Evolutionary conservation across 352 stramenopile genomes (phyloP).

Genomic region (Pythium phragmitis): DNA sequence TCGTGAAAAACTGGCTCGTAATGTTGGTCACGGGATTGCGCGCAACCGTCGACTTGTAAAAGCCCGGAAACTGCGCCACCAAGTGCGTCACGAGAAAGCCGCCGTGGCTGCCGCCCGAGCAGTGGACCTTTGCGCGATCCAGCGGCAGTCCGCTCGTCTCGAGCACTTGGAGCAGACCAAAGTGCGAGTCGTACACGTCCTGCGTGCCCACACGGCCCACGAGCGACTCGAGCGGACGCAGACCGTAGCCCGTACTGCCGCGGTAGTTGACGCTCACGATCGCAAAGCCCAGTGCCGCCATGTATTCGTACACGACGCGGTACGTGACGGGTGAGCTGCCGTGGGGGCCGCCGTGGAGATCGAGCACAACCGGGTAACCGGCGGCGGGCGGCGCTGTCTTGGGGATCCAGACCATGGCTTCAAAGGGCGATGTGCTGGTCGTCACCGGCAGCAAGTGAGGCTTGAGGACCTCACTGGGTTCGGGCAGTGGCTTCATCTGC

Average conservation of each 20-base stretch:
- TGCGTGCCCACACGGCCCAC: conserved; percentile 88
- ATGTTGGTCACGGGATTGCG: conserved; percentile 95
- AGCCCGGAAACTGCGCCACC: conserved; percentile 92
- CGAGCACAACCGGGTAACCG: conserved; percentile 76
- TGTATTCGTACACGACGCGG: conserved; percentile 86
- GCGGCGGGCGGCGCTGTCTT: conserved; percentile 30
- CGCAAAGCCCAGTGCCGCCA: conserved; percentile 88
- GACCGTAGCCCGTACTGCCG: conserved; percentile 93
- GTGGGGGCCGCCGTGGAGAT: conserved; percentile 94
- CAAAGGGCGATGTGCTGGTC: conserved; percentile 53
- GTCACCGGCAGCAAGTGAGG: conserved; percentile 51
- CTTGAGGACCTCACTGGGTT: conserved; percentile 34
- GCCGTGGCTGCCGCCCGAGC: conserved; percentile 94
- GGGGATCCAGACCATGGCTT: conserved; percentile 78
- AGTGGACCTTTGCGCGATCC: conserved; percentile 81
- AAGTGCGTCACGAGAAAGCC: conserved; percentile 94
- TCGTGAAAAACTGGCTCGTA: conserved; percentile 90
- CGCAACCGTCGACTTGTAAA: conserved; percentile 91
- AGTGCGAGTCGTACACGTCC: conserved; percentile 93
- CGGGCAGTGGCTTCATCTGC: conserved; percentile 38
- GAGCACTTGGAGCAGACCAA: conserved; percentile 72
- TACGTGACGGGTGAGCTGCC: conserved; percentile 85
- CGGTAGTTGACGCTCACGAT: conserved; percentile 95
- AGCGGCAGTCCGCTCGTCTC: conserved; percentile 57
- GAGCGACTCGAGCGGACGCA: conserved; percentile 87